Percentiles rank a stretch among this genome's conserved stretches.
Evolutionary conservation across 257 asterid genomes (phyloP).

Genomic region (Nyctanthes arbortristis): DNA sequence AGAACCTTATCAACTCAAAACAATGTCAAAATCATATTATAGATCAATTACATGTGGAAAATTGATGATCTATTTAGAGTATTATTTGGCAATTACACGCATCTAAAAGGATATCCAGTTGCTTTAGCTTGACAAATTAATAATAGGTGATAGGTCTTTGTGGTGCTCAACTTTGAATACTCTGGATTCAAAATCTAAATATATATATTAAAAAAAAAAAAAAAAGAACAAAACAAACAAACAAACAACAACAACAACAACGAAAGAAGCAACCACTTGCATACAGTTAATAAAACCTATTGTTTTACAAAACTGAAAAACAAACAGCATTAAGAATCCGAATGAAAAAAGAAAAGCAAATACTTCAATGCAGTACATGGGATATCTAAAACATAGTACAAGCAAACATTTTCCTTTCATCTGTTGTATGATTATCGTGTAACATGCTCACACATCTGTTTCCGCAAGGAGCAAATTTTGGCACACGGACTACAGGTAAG

Average conservation of each 20-base stretch:
- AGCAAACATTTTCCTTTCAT: not conserved
- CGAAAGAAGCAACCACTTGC: not conserved
- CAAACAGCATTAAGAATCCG: not conserved
- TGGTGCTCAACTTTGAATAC: not conserved
- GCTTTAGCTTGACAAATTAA: slow-evolving; percentile 4
- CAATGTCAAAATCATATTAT: not conserved
- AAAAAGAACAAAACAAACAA: too few species aligned
- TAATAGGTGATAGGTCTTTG: not conserved
- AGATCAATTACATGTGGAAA: not conserved
- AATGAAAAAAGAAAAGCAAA: not conserved
- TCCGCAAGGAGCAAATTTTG: not conserved
- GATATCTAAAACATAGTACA: not conserved
- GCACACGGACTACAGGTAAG: not conserved
- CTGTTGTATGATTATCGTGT: not conserved
- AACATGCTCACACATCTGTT: not conserved
- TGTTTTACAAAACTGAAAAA: not conserved
- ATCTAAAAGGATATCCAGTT: not conserved
- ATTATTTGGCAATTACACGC: not conserved
- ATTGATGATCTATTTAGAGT: not conserved
- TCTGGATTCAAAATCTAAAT: not conserved
- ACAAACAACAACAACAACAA: too few species aligned
- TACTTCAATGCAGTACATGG: not conserved
- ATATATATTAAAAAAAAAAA: too few species aligned
- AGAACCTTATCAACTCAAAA: not conserved
- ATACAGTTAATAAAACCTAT: not conserved